These are phyloP conservation scores for Aspergillus calidoustus DNA, from an alignment of 2,329 filamentous ascomycete species.

Conservation along the genomic window DNA sequence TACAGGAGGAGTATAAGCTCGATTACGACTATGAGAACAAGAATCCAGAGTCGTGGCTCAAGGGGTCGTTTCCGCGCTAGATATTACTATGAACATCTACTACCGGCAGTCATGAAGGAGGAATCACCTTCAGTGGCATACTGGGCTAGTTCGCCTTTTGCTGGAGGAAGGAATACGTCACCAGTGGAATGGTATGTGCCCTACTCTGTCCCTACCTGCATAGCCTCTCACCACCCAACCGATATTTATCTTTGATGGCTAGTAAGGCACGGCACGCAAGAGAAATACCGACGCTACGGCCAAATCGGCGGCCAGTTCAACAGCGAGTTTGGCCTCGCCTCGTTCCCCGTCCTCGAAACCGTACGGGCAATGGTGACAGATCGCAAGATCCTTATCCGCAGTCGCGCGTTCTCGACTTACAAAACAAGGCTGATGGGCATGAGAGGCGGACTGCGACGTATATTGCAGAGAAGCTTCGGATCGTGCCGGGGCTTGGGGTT, in stretches of 20 bases:
- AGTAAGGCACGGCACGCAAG: constrained; percentile 92
- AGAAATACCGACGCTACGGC: constrained; percentile 90
- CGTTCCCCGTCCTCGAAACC: constrained; percentile 81
- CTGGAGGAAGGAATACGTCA: constrained; percentile 80
- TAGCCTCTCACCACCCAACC: not conserved
- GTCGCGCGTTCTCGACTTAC: constrained; percentile 86
- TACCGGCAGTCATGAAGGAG: constrained; percentile 72
- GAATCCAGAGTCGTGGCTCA: constrained; percentile 80
- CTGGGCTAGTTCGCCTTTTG: constrained; percentile 85
- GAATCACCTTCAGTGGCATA: constrained; percentile 70
- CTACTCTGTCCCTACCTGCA: not conserved
- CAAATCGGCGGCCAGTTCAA: constrained; percentile 87
- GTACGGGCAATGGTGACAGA: constrained; percentile 77
- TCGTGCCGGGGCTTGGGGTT: constrained; percentile 60
- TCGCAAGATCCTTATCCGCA: constrained; percentile 80
- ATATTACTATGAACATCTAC: constrained; percentile 91
- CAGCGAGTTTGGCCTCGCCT: constrained; percentile 94
- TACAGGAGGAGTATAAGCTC: constrained; percentile 72
- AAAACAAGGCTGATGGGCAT: constrained; percentile 93
- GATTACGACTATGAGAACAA: constrained; percentile 81
- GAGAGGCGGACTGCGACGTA: constrained; percentile 86
- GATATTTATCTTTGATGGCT: constrained; percentile 3
- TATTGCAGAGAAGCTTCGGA: constrained; percentile 83
- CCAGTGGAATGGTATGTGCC: constrained; percentile 76
- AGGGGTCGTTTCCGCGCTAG: constrained; percentile 86